These are phyloP conservation scores for Ustilago esculenta DNA, from an alignment of 1,284 basidiomycete species.

Conservation along the genomic window DNA sequence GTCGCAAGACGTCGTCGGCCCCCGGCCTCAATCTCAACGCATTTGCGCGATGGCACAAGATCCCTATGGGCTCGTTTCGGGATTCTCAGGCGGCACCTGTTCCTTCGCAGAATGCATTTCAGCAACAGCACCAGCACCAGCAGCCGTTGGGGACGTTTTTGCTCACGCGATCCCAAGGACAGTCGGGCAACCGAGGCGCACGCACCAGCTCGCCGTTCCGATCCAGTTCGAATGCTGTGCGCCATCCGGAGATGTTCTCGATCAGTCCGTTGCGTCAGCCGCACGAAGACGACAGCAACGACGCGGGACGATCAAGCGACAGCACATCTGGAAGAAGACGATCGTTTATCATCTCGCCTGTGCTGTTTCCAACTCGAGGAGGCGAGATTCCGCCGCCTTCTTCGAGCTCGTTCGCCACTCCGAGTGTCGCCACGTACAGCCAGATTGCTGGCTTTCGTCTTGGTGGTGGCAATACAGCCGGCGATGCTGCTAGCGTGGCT, in stretches of 20 bases:
- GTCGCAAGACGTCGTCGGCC: conserved; percentile 23
- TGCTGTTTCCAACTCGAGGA: conserved; percentile 53
- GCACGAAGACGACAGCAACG: conserved; percentile 25
- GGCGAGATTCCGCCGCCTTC: conserved; percentile 46
- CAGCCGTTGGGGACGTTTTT: conserved; percentile 54
- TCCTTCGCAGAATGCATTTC: conserved; percentile 27
- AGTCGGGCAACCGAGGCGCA: conserved; percentile 14
- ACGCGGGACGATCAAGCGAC: conserved; percentile 13
- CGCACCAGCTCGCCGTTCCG: conserved; percentile 58
- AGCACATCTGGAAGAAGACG: conserved; percentile 27
- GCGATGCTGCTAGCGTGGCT: conserved; percentile 36
- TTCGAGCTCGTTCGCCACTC: conserved; percentile 12
- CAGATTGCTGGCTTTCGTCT: conserved; percentile 33
- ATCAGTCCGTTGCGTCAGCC: conserved; percentile 37
- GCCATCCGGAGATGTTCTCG: conserved; percentile 43
- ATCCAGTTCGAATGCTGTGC: conserved; percentile 36
- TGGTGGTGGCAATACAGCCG: conserved; percentile 16
- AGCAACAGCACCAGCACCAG: conserved; percentile 28
- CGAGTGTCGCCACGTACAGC: conserved; percentile 25
- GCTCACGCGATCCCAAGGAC: conserved; percentile 48
- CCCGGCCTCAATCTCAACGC: conserved; percentile 57
- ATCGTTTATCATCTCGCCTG: conserved; percentile 57
- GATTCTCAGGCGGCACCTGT: conserved; percentile 47
- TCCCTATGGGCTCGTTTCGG: conserved; percentile 65
- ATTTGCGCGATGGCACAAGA: conserved; percentile 63